A percentile compares a stretch with the other conserved stretches of the same genome.
Evolutionary conservation across 305 asterid species (phyloP).

Genomic region (Fraxinus dipetala): DNA sequence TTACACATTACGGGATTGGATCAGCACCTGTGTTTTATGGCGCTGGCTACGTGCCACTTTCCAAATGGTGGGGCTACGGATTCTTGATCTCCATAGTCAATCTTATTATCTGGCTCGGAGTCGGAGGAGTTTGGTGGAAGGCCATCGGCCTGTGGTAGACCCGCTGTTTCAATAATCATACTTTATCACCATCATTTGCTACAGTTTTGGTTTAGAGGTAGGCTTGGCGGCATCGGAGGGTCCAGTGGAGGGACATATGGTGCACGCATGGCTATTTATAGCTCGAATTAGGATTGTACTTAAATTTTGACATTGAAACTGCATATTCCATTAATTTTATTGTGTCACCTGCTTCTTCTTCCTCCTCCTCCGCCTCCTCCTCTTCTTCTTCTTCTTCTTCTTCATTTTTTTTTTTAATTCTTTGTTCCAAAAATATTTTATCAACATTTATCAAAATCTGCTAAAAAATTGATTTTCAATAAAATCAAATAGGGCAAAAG

Average conservation of each 20-base stretch:
- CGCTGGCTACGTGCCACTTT: constrained; percentile 94
- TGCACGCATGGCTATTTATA: constrained; percentile 15
- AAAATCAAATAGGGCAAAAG: background rate
- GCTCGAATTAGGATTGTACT: constrained; percentile 25
- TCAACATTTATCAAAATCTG: background rate
- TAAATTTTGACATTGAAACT: constrained; percentile 25
- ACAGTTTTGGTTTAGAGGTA: background rate
- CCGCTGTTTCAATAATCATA: background rate
- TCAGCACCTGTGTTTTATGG: constrained; percentile 97
- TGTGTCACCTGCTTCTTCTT: no score
- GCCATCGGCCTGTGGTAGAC: constrained; percentile 71
- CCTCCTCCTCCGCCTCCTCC: no score
- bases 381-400: no score
- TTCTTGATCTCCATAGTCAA: constrained; percentile 78
- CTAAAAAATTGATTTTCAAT: no score
- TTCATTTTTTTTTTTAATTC: background rate
- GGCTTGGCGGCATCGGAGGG: constrained; percentile 8
- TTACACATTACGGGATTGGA: constrained; percentile 94
- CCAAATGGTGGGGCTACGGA: constrained; percentile 99
- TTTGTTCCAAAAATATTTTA: no score
- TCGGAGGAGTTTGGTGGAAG: constrained; percentile 98
- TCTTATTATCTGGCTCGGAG: constrained; percentile 83
- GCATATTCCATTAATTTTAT: background rate
- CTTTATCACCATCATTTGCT: background rate
- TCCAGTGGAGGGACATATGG: background rate